Conservation (phyloP, 805 yeast species). For the Lachancea sp. region DNA sequence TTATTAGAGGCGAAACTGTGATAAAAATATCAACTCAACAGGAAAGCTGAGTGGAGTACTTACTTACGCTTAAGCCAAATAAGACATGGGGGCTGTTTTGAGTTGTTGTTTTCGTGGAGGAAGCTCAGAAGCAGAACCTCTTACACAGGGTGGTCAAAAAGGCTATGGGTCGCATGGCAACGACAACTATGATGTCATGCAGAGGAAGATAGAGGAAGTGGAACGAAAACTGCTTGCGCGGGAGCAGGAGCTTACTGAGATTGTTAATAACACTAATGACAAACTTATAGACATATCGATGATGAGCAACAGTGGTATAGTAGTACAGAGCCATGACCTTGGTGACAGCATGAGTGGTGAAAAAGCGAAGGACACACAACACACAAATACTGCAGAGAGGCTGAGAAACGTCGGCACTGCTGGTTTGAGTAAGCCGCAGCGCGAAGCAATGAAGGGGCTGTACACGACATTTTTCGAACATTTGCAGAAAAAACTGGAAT, state of each 20-base stretch:
- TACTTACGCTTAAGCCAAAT: too few species aligned
- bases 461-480: constrained; percentile 14
- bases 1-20: too few species aligned
- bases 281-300: constrained; percentile 33
- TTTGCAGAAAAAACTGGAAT: constrained; percentile 16
- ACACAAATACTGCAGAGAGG: constrained; percentile 1
- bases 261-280: constrained; percentile 31
- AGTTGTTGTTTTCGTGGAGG: constrained; percentile 25
- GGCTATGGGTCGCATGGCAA: constrained; percentile 21
- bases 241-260: constrained; percentile 27
- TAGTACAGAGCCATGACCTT: constrained; percentile 22
- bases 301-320: constrained; percentile 33
- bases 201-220: constrained; percentile 21
- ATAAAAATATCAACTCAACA: too few species aligned
- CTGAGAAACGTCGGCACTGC: constrained; percentile 10
- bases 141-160: constrained; percentile 24
- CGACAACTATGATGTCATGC: constrained; percentile 15
- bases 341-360: constrained; percentile 5
- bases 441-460: constrained; percentile 9
- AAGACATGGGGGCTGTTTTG: constrained; percentile 25
- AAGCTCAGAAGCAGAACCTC: constrained; percentile 25
- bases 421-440: background rate
- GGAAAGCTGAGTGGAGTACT: too few species aligned
- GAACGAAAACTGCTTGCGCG: constrained; percentile 24
- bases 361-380: background rate